Conservation (phyloP, 148 eudicot species). For the Heliosperma pusillum region DNA sequence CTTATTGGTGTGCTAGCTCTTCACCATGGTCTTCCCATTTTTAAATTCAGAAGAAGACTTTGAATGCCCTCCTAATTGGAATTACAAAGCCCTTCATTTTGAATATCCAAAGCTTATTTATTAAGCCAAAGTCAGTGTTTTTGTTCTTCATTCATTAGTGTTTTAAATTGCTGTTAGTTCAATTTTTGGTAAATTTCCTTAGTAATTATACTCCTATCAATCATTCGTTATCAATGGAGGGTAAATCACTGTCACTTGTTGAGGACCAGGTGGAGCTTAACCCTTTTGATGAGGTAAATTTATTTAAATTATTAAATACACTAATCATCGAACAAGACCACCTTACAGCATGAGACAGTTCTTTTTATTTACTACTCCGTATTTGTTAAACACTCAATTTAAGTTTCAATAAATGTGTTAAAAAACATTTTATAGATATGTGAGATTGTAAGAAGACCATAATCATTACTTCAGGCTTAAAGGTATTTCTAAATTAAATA, state of each 20-base stretch:
- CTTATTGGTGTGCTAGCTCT: not conserved
- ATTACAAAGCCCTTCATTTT: not conserved
- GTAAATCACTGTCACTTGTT: conserved; percentile 54
- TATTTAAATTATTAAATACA: too few relatives aligned
- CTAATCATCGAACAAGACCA: too few relatives aligned
- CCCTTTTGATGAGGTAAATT: conserved; percentile 75
- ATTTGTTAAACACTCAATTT: too few relatives aligned
- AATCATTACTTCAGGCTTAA: too few relatives aligned
- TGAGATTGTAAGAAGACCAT: too few relatives aligned
- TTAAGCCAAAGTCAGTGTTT: not conserved
- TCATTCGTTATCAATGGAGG: too few relatives aligned
- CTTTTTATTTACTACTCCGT: too few relatives aligned
- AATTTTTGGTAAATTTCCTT: not conserved
- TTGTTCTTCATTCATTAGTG: not conserved
- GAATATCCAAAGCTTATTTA: not conserved
- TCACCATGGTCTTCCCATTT: not conserved
- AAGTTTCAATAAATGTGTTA: too few relatives aligned
- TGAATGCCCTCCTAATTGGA: not conserved
- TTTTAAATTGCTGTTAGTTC: not conserved
- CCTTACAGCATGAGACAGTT: not conserved
- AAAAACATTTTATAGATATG: too few relatives aligned
- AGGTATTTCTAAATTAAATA: too few relatives aligned
- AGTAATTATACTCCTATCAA: too few relatives aligned
- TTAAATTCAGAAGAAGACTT: not conserved
- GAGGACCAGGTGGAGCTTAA: conserved; percentile 72